Conservation (phyloP, 352 stramenopile genomes). For the Thalassiosira livingstoniorum region DNA sequence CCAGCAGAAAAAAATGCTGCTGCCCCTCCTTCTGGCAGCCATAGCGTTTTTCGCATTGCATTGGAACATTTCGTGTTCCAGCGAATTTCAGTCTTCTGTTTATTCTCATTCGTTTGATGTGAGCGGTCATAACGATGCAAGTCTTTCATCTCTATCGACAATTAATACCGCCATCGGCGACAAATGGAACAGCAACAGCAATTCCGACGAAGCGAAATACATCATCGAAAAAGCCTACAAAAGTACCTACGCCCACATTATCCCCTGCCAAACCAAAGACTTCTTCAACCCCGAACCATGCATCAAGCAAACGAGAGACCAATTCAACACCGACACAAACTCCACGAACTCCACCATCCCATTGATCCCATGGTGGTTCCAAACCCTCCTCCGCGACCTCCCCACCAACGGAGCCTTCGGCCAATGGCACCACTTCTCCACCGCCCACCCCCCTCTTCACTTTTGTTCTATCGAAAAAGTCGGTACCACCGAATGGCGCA, state of each 20-base stretch:
- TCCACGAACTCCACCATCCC: not conserved
- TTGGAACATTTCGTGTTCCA: too few relatives aligned
- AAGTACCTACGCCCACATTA: slow-evolving; percentile 41
- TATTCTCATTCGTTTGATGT: too few relatives aligned
- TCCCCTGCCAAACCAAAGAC: slow-evolving; percentile 22
- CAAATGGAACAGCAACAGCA: too few relatives aligned
- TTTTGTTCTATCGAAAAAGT: slow-evolving; percentile 67
- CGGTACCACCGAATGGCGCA: slow-evolving; percentile 56
- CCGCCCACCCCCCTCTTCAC: slow-evolving; percentile 27
- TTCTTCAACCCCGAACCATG: slow-evolving; percentile 7
- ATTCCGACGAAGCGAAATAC: slow-evolving; percentile 42
- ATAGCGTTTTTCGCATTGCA: too few relatives aligned
- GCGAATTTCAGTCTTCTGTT: too few relatives aligned
- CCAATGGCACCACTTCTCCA: slow-evolving; percentile 53
- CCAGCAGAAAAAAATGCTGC: too few relatives aligned
- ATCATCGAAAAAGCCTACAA: slow-evolving; percentile 47
- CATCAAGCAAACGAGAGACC: not conserved
- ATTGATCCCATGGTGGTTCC: slow-evolving; percentile 59
- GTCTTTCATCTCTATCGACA: too few relatives aligned
- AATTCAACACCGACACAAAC: not conserved
- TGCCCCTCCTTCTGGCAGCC: too few relatives aligned
- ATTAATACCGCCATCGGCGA: too few relatives aligned
- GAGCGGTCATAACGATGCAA: too few relatives aligned
- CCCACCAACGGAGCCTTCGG: slow-evolving; percentile 28
- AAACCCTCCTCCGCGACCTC: slow-evolving; percentile 52